Conservation (phyloP, 192 early-diverging fungal genomes). For the Kickxella alabastrina region DNA sequence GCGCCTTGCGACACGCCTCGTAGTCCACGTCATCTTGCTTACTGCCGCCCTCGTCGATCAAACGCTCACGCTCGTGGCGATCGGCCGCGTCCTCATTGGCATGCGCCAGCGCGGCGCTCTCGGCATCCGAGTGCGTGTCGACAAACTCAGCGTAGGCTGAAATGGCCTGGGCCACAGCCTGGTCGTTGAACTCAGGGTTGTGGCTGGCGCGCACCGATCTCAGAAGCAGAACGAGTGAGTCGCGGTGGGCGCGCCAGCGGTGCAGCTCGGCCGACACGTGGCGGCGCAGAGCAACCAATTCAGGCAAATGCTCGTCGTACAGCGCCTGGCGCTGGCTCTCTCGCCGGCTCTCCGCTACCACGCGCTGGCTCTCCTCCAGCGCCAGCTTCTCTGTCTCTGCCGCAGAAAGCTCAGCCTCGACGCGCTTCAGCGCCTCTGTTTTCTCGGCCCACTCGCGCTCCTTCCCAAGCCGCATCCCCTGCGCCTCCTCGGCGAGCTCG, state of each 20-base stretch:
- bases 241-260: slow-evolving; percentile 19
- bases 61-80: slow-evolving; percentile 21
- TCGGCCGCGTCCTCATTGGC: slow-evolving; percentile 30
- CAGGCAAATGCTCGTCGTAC: slow-evolving; percentile 19
- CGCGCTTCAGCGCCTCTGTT: slow-evolving; percentile 4
- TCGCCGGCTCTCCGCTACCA: slow-evolving; percentile 1
- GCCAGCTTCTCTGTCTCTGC: slow-evolving; percentile 27
- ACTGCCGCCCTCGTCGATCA: slow-evolving; percentile 23
- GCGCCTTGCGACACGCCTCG: slow-evolving; percentile 17
- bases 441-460: slow-evolving; percentile 14
- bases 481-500: slow-evolving; percentile 19
- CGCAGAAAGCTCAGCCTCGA: slow-evolving; percentile 10
- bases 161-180: slow-evolving; percentile 61
- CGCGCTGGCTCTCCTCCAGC: slow-evolving; percentile 14
- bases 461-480: slow-evolving; percentile 20
- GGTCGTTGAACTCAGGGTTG: slow-evolving; percentile 73
- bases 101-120: slow-evolving; percentile 27
- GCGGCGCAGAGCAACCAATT: slow-evolving; percentile 21
- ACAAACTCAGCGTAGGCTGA: slow-evolving; percentile 60
- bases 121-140: slow-evolving; percentile 37
- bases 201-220: slow-evolving; percentile 57
- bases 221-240: slow-evolving; percentile 25
- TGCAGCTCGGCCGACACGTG: slow-evolving; percentile 23
- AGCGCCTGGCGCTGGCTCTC: slow-evolving; percentile 29
- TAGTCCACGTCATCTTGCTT: slow-evolving; percentile 28